Evolutionary conservation across 805 yeast genomes (phyloP).

Genomic region (Kodamaea kakaduensis): DNA sequence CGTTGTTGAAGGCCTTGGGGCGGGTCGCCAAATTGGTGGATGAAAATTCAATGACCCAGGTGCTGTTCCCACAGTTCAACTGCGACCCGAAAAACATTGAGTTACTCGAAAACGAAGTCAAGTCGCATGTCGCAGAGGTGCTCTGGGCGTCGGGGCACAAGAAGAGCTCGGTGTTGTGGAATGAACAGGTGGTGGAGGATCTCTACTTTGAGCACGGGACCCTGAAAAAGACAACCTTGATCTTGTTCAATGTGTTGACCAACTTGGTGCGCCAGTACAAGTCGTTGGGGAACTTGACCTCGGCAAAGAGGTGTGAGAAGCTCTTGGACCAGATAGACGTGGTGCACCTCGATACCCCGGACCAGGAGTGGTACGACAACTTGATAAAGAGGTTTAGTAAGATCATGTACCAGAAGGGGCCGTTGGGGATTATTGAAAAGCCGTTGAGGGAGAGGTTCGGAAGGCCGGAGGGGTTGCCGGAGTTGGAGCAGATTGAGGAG

Average conservation of each 20-base stretch:
- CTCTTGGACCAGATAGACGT: slow-evolving; percentile 22
- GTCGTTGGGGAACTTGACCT: slow-evolving; percentile 19
- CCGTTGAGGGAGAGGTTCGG: slow-evolving; percentile 39
- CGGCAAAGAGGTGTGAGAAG: slow-evolving; percentile 26
- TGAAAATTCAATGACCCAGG: slow-evolving; percentile 20
- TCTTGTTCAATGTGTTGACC: slow-evolving; percentile 27
- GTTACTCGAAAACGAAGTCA: slow-evolving; percentile 28
- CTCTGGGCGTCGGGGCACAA: slow-evolving; percentile 40
- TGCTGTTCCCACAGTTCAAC: slow-evolving; percentile 34
- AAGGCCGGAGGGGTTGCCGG: slow-evolving; percentile 28
- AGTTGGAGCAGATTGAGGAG: slow-evolving; percentile 39
- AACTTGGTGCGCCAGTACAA: slow-evolving; percentile 34
- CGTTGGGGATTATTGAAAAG: slow-evolving; percentile 40
- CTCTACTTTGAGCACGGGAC: slow-evolving; percentile 28
- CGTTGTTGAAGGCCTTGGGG: slow-evolving; percentile 27
- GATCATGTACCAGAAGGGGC: slow-evolving; percentile 39
- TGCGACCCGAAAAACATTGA: slow-evolving; percentile 28
- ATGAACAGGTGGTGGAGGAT: slow-evolving; percentile 38
- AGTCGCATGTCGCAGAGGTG: slow-evolving; percentile 38
- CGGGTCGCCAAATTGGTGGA: slow-evolving; percentile 17
- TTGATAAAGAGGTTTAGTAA: slow-evolving; percentile 31
- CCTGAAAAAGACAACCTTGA: slow-evolving; percentile 23
- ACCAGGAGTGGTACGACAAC: slow-evolving; percentile 31
- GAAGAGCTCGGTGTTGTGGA: slow-evolving; percentile 38
- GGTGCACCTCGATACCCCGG: slow-evolving; percentile 20